Base-by-base conservation (phyloP, 768 basidiomycete species). In the Agrocybe praecox region DNA sequence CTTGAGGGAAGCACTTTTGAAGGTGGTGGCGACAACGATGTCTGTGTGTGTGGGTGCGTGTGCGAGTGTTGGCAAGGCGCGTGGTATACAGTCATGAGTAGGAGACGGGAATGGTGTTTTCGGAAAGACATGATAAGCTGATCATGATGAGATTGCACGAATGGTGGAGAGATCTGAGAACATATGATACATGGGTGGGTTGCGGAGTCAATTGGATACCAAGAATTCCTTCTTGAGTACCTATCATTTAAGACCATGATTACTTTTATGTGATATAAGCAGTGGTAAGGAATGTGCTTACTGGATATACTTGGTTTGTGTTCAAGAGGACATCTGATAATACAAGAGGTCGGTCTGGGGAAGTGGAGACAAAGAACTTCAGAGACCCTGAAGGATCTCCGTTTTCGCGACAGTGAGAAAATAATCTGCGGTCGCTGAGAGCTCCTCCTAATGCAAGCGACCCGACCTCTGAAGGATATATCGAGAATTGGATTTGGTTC, bases 281-380 rank as follows among this genome's bases (percentile, higher is more conserved):
- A 57, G 24, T 52, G 49, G 47, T 46, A 46, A 58, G 53, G 21
- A 49, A 60, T 52, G 46, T 49, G 56, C 63, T 60, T 36, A 61
- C 57, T 22, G 56, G 58, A 52, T 61, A 56, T 18, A 56, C 36
- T 63, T 58, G 55, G 52, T 54, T 58, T 45, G 52, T 40, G 49
- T 54, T 61, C 44, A 26, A 65, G 40, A 62, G 57, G 45, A 40
- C n/a, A n/a, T 40, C 36, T 40, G 36, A n/a, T 45, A 62, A 63
- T 49, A 62, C 52, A 21, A 77, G 68, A 22, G 77, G 76, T 40
- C 75, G 70, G 59, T 81, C 74, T 19, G 78, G 77, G 9, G 72
- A 75, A 1, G 78, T 75, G 11, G 80, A 80, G 40, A 80, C 76
- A 61, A 80, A 80, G 65, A 82, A 78, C 60, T 78, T 80, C n/a